phyloP scores from a whole-genome alignment of 495 filamentous ascomycete species.

The Lindgomyces ingoldianus region DNA sequence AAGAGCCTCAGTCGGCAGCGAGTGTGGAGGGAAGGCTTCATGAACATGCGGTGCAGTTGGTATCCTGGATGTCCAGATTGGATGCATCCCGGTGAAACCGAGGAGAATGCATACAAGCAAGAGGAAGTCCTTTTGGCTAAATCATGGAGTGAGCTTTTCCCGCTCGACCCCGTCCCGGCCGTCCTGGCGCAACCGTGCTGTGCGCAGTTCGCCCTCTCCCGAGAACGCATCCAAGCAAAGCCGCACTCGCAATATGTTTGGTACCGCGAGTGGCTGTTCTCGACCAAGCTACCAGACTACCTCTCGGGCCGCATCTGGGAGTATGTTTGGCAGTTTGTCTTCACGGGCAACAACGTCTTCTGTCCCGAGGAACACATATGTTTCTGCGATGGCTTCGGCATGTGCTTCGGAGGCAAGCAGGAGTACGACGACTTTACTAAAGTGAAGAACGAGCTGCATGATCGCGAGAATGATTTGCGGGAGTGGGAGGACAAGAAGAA shows the following conservation, averaged over 20 bases:
- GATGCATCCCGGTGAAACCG: slow-evolving; percentile 58
- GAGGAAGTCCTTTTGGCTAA: slow-evolving; percentile 60
- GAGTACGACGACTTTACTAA: slow-evolving; percentile 55
- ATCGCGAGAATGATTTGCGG: slow-evolving; percentile 53
- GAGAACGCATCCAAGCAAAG: slow-evolving; percentile 51
- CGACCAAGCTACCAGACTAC: slow-evolving; percentile 62
- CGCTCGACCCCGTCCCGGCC: slow-evolving; percentile 54
- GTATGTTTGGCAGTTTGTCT: slow-evolving; percentile 75
- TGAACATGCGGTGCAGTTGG: slow-evolving; percentile 57
- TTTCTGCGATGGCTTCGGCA: slow-evolving; percentile 75
- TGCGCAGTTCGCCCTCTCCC: slow-evolving; percentile 62
- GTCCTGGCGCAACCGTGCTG: slow-evolving; percentile 58
- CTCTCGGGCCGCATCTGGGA: slow-evolving; percentile 73
- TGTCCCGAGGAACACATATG: slow-evolving; percentile 70
- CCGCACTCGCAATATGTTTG: slow-evolving; percentile 62
- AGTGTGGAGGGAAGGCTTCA: slow-evolving; percentile 52
- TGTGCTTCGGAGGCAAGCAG: slow-evolving; percentile 69
- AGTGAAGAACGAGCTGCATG: slow-evolving; percentile 45
- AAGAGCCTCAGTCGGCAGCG: slow-evolving; percentile 47
- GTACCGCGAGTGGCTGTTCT: slow-evolving; percentile 69
- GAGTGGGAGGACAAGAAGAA: slow-evolving; percentile 49
- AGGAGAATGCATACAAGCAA: slow-evolving; percentile 56
- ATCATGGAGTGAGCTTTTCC: slow-evolving; percentile 48
- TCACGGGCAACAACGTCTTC: slow-evolving; percentile 54
- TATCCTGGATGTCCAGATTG: slow-evolving; percentile 55